These are phyloP conservation scores for Phytomonas sp. DNA, from an alignment of 208 protist genomes.

Conservation along the genomic window DNA sequence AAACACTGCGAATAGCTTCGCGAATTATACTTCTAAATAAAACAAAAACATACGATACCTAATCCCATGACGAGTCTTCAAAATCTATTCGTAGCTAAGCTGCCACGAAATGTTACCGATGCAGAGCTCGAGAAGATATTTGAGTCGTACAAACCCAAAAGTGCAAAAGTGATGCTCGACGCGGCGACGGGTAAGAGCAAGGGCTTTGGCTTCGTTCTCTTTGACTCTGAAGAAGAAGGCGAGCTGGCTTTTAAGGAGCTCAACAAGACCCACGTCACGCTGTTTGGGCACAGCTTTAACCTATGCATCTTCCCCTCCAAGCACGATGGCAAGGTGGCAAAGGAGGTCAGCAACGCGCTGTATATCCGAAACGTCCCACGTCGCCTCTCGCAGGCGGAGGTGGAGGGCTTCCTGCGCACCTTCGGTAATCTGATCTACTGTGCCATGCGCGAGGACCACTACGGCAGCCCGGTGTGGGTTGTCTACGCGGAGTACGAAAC, in stretches of 20 bases:
- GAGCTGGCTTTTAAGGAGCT: conserved; percentile 61
- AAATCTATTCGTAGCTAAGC: conserved; percentile 96
- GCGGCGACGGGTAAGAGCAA: conserved; percentile 86
- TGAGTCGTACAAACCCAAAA: conserved; percentile 77
- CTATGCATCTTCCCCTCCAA: conserved; percentile 82
- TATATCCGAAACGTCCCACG: conserved; percentile 82
- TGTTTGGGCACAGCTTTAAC: conserved; percentile 59
- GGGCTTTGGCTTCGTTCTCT: conserved; percentile 96
- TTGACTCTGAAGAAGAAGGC: conserved; percentile 83
- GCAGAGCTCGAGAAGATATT: conserved; percentile 71
- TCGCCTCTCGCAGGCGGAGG: conserved; percentile 36
- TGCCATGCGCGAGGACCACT: conserved; percentile 82
- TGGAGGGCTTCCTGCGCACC: conserved; percentile 56
- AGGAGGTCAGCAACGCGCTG: conserved; percentile 41
- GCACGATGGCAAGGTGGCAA: conserved; percentile 65
- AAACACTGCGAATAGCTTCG: not conserved
- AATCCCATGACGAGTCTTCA: conserved; percentile 74
- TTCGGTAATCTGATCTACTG: conserved; percentile 79
- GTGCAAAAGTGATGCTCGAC: conserved; percentile 85
- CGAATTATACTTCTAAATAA: not conserved
- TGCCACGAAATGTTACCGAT: conserved; percentile 80
- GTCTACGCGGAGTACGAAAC: conserved; percentile 79
- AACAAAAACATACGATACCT: not conserved
- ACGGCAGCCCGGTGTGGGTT: conserved; percentile 74
- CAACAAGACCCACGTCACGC: conserved; percentile 49